Evolutionary conservation across 2,329 filamentous ascomycete genomes (phyloP).

Genomic region (Clarireedia sp.): DNA sequence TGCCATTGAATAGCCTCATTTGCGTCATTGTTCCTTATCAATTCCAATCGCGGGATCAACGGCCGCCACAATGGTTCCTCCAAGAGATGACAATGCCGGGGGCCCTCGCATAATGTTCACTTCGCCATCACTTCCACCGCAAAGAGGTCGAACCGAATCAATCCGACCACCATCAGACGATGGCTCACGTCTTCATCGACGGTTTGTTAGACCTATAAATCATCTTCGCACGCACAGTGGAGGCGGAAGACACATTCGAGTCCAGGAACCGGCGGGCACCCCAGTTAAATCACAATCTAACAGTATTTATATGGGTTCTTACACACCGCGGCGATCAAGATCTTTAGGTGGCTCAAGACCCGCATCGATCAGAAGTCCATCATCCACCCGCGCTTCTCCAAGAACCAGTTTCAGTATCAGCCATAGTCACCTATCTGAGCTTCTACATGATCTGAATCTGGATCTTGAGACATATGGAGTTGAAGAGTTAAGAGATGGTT

Average conservation of each 20-base stretch:
- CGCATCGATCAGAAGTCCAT: conserved; percentile 13
- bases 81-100: conserved; percentile 9
- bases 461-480: conserved; percentile 36
- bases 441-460: conserved; percentile 29
- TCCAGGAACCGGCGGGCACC: conserved; percentile 18
- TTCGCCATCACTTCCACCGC: conserved; percentile 8
- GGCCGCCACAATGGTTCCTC: conserved; percentile 16
- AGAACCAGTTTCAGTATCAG: conserved; percentile 21
- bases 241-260: conserved; percentile 22
- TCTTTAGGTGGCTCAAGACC: conserved; percentile 11
- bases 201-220: conserved; percentile 5
- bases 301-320: conserved; percentile 31
- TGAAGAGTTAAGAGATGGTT: conserved; percentile 36
- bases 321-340: conserved; percentile 22
- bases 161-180: conserved; percentile 3
- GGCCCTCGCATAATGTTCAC: conserved; percentile 16
- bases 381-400: conserved; percentile 23
- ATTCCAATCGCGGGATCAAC: not conserved
- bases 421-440: conserved; percentile 23
- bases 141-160: not conserved
- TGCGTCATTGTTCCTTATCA: not conserved
- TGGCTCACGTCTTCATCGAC: conserved; percentile 15
- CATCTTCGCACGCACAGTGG: conserved; percentile 6
- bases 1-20: not conserved
- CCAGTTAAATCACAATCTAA: conserved; percentile 17